phyloP scores from a whole-genome alignment of 176 grass and related monocot genomes.

The Otatea glauca region DNA sequence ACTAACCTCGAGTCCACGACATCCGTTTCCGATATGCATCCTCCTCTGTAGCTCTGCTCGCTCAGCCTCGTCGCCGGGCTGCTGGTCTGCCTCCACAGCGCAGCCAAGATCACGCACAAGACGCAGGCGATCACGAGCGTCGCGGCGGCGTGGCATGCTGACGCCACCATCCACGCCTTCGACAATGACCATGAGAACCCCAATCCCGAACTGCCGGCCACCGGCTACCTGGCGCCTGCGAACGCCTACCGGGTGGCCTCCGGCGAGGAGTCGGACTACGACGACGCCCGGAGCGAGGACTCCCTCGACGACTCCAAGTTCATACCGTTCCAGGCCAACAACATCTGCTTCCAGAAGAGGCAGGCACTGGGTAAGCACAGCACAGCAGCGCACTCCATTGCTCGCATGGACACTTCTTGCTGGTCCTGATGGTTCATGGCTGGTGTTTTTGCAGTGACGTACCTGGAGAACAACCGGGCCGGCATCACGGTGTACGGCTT shows the following conservation, averaged over 20 bases:
- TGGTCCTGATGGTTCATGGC: neutral
- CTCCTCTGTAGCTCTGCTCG: constrained; percentile 58
- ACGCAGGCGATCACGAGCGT: constrained; percentile 87
- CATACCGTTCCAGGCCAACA: constrained; percentile 50
- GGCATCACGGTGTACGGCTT: constrained; percentile 93
- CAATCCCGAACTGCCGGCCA: constrained; percentile 33
- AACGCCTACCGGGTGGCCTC: constrained; percentile 42
- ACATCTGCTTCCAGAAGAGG: constrained; percentile 76
- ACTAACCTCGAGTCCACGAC: neutral
- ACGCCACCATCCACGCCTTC: constrained; percentile 72
- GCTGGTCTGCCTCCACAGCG: constrained; percentile 76
- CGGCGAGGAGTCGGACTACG: constrained; percentile 35
- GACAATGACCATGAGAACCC: constrained; percentile 52
- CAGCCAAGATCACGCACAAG: constrained; percentile 95
- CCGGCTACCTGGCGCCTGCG: constrained; percentile 42
- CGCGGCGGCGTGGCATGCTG: constrained; percentile 82
- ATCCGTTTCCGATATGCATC: neutral
- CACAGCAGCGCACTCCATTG: neutral
- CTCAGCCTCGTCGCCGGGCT: constrained; percentile 64
- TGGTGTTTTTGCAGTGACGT: constrained; percentile 65
- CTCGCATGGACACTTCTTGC: neutral
- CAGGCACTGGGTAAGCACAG: constrained; percentile 72
- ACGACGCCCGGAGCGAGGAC: constrained; percentile 39
- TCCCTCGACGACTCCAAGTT: constrained; percentile 54
- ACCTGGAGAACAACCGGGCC: constrained; percentile 90